Base-by-base conservation (phyloP, 2,329 filamentous ascomycete genomes). In the Eurotiales sp. region DNA sequence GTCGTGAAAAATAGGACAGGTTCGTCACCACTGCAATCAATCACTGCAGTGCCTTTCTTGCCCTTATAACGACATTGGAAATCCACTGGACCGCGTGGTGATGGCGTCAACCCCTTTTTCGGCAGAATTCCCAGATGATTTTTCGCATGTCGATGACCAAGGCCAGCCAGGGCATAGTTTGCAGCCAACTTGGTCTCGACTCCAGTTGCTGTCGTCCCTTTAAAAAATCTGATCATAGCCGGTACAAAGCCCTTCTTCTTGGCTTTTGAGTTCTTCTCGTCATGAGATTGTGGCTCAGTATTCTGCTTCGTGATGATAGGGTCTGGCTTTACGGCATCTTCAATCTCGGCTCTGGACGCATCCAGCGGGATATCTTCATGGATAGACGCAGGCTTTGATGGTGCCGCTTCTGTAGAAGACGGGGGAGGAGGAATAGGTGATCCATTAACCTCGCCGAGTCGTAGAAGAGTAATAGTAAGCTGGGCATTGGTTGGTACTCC, bases 401-500 rank as follows among this genome's bases (percentile, higher is more conserved):
- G 72, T 3, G 78, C 76, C 23, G 76, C 69, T 8, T 65, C 55
- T 3, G 60, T 55, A 19, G 74, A 69, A 14, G 64, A 66, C 14
- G 80, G 80, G 19, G 80, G 79, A 10, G 80, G 84, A 0, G 88
- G 88, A 0, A 95, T 69, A 0, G 90, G 90, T 0, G 87, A 85
- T 58, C 87, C 87, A 69, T 91, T 91, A 10, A 81, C 82, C 69
- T 95, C 90, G 36, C 88, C 89, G 25, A 92, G 83, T 4, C 90
- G 86, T 10, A 95, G 81, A 1, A 95, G 77, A 0, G 89, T 95
- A 23, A 95, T 73, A 0, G 88, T 84, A 15, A 95, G 80, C 63
- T 95, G 90, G 3, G 88, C 88, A 63, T 95, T 93, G 1, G 89
- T 95, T 1, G 90, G 90, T 0, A 93, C 84, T 2, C 88, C 88